Conservation (phyloP, 768 basidiomycete genomes). For the Auricularia sp. region DNA sequence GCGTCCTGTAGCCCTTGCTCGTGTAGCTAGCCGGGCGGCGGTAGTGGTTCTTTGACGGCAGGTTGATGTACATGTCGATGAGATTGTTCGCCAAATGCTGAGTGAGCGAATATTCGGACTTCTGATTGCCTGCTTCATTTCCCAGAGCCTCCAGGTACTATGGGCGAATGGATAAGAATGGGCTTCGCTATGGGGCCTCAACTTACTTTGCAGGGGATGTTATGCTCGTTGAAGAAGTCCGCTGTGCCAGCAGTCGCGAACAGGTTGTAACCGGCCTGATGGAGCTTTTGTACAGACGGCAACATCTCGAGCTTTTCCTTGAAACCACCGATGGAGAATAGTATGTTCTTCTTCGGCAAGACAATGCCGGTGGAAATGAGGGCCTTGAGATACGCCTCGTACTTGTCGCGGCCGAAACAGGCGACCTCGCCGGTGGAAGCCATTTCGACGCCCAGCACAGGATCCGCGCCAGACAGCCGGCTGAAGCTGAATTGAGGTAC, state of each 20-base stretch:
- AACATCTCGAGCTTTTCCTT: slow-evolving; percentile 96
- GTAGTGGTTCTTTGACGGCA: slow-evolving; percentile 96
- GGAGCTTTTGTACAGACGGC: slow-evolving; percentile 91
- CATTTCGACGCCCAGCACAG: slow-evolving; percentile 98
- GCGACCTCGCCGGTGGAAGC: slow-evolving; percentile 99
- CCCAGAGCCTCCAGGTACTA: slow-evolving; percentile 86
- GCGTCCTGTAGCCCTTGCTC: slow-evolving; percentile 92
- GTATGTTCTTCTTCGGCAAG: slow-evolving; percentile 92
- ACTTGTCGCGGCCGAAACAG: slow-evolving; percentile 95
- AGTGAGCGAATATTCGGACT: slow-evolving; percentile 94
- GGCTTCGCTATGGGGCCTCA: slow-evolving; percentile 9
- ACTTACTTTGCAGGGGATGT: slow-evolving; percentile 84
- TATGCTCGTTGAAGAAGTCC: slow-evolving; percentile 95
- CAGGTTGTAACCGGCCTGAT: slow-evolving; percentile 86
- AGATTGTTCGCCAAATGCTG: slow-evolving; percentile 94
- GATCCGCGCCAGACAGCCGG: slow-evolving; percentile 92
- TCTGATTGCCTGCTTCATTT: slow-evolving; percentile 62
- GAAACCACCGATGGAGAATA: slow-evolving; percentile 94
- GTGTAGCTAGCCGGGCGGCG: slow-evolving; percentile 94
- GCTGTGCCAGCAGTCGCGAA: slow-evolving; percentile 96
- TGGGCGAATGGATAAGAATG: slow-evolving; percentile 1
- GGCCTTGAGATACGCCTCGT: slow-evolving; percentile 96
- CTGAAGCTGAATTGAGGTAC: slow-evolving; percentile 99
- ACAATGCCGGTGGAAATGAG: slow-evolving; percentile 93
- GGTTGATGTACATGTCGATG: slow-evolving; percentile 99